A percentile compares a stretch with the other conserved stretches of the same genome.
Evolutionary conservation across 2,329 filamentous ascomycete genomes (phyloP).

Genomic region (Diaporthe destruens): DNA sequence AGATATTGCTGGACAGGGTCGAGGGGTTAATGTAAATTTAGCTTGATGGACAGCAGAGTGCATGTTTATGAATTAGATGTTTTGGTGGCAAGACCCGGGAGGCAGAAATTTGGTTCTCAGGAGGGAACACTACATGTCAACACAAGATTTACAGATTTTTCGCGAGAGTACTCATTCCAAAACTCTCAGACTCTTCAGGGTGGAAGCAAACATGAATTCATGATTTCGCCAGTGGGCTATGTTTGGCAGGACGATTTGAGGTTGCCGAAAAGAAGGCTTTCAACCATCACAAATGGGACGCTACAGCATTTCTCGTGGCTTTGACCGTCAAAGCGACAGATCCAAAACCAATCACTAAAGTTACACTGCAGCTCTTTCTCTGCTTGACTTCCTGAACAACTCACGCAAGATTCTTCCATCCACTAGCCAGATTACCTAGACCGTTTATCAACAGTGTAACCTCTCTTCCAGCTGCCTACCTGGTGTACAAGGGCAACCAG

Average conservation of each 20-base stretch:
- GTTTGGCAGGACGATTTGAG: not conserved
- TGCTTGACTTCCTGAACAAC: not conserved
- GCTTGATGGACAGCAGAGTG: no score
- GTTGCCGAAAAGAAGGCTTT: not conserved
- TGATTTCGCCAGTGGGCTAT: not conserved
- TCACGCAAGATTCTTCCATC: not conserved
- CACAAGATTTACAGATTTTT: no score
- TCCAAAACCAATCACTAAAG: not conserved
- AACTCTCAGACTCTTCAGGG: no score
- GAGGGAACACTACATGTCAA: no score
- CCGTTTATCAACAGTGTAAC: constrained; percentile 1
- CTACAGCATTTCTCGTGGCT: not conserved
- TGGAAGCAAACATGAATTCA: not conserved
- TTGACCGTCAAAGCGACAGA: not conserved
- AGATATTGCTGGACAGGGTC: no score
- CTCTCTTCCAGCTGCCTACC: not conserved
- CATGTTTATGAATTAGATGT: no score
- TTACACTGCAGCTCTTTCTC: not conserved
- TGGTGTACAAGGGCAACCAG: constrained; percentile 3
- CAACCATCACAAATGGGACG: not conserved
- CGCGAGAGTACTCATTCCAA: no score
- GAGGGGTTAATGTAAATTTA: no score
- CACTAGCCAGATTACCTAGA: not conserved
- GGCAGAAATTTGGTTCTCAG: no score
- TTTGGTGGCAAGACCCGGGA: no score